Base-by-base conservation (phyloP, 768 basidiomycete species). In the Auricularia sp. region DNA sequence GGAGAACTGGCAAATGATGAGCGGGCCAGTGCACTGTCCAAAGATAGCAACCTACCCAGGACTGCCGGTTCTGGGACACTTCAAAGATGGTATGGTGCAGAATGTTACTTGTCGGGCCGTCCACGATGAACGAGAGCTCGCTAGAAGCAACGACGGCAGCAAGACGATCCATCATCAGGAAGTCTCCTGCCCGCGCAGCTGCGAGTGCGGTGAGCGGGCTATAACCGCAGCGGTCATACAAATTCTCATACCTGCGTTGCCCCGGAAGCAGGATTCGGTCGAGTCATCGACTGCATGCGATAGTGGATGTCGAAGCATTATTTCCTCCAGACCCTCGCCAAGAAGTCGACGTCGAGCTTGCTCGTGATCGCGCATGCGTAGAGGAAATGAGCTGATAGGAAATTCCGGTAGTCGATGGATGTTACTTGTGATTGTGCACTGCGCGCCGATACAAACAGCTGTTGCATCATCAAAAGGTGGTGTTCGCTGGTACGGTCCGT, bases 281-380 rank as follows among this genome's bases (percentile, higher is more conserved):
- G 76, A 69, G 6, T 80, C 79, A 73, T 88, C 86, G 3, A 86
- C 85, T 3, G 84, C 86, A 69, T 75, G 73, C 12, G 83, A 84
- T 33, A 79, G 77, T 34, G 85, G 73, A 71, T 80, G 75, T 2
- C 70, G 66, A 44, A 81, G 66, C 69, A 84, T 85, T 67, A 78
- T 71, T 16, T 66, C 54, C 59, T 70, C 73, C 23, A 70, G 69
- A 33, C 73, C 68, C 34, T 72, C 70, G 12, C 77, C 78, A 23
- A 86, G 68, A 12, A 63, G 51, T 21, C 67, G 61, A 7, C 71
- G 67, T 51, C 47, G 47, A 6, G 62, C 78, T 78, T 42, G 66
- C 47, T 51, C 47, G 47, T 51, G 47, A 51, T 51, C 21, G 71
- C n/a, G 67, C 65, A 11, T 84, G 74, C 63, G 78, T 76, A 62